Evolutionary conservation across 306 rosid genomes (phyloP), one percentile per base, ranked within the genome.

Genomic region (Vicia sativa): DNA sequence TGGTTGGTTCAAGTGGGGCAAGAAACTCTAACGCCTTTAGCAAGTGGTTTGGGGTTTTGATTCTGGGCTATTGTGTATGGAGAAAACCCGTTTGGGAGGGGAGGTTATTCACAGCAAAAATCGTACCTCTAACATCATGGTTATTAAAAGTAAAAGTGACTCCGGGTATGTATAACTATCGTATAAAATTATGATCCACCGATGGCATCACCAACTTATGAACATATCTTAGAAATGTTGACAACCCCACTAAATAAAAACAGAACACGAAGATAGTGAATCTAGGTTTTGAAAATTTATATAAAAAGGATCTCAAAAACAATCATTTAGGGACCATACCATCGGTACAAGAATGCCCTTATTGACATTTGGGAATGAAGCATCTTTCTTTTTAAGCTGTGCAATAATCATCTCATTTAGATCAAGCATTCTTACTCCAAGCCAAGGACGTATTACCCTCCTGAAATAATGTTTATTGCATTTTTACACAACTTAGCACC

Each of bases 401-500:
- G 80, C 70, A 23, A 85, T 73, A 46, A 90, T 79, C 91, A 83
- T 88, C 39, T 90, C 87, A 46, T 85, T 93, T 13, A 93, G 92
- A 64, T 88, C 96, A 48, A 93, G 74, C 99, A 93, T 88, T 83
- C 87, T 90, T 70, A 93, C 43, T 58, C 97, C 99, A 67, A 90
- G 91, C 97, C 97, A 93, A 45, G 97, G 97, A 25, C 99, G 83
- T 60, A 93, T 66, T 74, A 93, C 96, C 77, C 96, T 90, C 87
- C 97, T 93, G 86, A 71, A 39, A 63, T 23, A 57, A 68, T 25
- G 15, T 59, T 64, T 18, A 54, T 43, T 42, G 19, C 48, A 43
- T 62, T 53, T 45, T 26, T 63, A 56, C 23, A 60, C 71, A 55
- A 55, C 50, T 38, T 73, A 16, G 59, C 25, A 49, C 25, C 4